Evolutionary conservation across 495 filamentous ascomycete species (phyloP).

Genomic region (Neurospora tetraspora): DNA sequence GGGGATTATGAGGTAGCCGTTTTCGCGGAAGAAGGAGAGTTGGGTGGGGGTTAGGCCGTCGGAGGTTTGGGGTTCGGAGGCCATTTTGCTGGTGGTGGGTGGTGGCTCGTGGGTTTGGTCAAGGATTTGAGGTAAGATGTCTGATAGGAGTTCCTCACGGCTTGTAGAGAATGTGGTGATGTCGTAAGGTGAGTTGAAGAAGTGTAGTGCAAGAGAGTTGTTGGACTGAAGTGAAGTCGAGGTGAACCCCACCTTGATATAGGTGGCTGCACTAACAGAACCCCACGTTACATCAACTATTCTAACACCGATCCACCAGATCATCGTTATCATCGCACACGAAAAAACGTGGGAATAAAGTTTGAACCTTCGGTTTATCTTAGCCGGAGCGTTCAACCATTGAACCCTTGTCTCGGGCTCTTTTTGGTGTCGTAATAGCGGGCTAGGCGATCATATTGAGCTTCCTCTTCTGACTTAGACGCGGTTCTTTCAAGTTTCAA

Average conservation of each 20-base stretch:
- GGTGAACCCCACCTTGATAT: background rate
- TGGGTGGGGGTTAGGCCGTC: slow-evolving; percentile 61
- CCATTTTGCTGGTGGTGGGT: background rate
- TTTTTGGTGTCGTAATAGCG: background rate
- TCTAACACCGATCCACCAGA: background rate
- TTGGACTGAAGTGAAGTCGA: background rate
- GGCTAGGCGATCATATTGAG: background rate
- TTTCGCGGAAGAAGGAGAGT: slow-evolving; percentile 57
- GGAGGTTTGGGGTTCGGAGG: background rate
- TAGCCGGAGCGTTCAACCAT: background rate
- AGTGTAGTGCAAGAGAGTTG: background rate
- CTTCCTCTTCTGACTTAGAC: background rate
- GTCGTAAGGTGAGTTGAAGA: background rate
- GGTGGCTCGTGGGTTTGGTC: background rate
- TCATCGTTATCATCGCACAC: background rate
- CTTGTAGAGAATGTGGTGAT: background rate
- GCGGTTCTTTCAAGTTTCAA: background rate
- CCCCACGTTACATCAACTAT: background rate
- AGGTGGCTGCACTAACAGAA: background rate
- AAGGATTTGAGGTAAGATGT: background rate
- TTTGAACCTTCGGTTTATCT: background rate
- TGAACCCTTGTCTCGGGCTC: background rate
- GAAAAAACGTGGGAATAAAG: background rate
- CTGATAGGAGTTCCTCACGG: background rate
- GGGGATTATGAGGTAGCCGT: slow-evolving; percentile 88